Evolutionary conservation across 257 asterid species (phyloP), one percentile per base, ranked within the genome.

Genomic region (Eucommia ulmoides): DNA sequence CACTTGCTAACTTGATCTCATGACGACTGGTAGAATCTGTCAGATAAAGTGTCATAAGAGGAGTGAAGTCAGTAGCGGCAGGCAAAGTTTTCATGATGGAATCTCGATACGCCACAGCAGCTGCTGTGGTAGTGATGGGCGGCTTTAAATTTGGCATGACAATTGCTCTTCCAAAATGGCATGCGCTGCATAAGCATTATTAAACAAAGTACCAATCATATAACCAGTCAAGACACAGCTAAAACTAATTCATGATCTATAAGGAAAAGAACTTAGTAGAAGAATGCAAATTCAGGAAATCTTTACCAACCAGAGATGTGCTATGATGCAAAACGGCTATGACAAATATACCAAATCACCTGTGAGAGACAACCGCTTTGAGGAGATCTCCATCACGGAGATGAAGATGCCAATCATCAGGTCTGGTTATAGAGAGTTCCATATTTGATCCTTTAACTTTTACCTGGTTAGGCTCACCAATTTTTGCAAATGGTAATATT

Each of bases 351-450:
- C 3, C 23, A 61, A 46, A 54, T 22, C 50, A 84, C 95, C 95
- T 88, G 80, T 89, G 97, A 58, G 82, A 23, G 25, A 70, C 81
- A 54, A 89, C 82, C 21, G 85, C 74, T 64, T 80, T 71, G 48
- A 89, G 97, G 69, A 85, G 82, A 47, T 82, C 81, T 21, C 96
- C 93, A 57, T 89, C 97, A 57, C 96, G 97, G 48, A 89, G 94
- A 84, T 89, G 97, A 72, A 89, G 97, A 73, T 85, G 97, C 97
- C 96, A 89, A 68, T 89, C 97, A 74, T 89, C 97, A 25, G 97
- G 96, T 20, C 68, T 82, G 14, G 86, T 71, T 45, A 85, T 74
- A 19, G 96, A 68, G 54, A 85, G 77, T 79, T 77, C 85, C 97
- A 88, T 73, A 42, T 62, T 79, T 6, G 49, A 33, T 38, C 68